Evolutionary conservation across 495 filamentous ascomycete species (phyloP), one percentile per base, ranked within the genome.

Genomic region (Annulohypoxylon moriforme): DNA sequence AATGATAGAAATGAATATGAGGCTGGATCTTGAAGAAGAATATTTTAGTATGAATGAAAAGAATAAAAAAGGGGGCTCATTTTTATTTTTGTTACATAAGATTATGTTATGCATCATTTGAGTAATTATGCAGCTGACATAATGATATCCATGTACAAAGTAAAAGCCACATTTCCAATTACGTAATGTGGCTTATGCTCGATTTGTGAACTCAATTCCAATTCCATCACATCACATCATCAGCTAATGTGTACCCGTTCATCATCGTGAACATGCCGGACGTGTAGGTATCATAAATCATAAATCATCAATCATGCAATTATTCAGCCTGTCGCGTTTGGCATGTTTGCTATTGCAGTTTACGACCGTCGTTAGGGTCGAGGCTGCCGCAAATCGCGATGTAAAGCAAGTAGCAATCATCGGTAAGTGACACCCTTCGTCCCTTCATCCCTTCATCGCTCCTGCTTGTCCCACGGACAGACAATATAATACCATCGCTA

Each of bases 401-500:
- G 72, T 76, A 3, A 79, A 79, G 33, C 82, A 85, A 57, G 71
- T 84, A 42, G 82, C 82, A 24, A 80, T 85, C 46, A 82, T 85
- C 20, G 82, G 82, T 85, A 36, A 64, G 79, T 79, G 33, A 29
- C 2, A 20, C 22, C 18, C 36, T 16, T 46, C 24, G 11, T 20
- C 20, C 29, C 5, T 10, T 11, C 9, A 4, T 3, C 4, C 24
- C 6, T 14, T 13, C 47, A 11, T 29, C 9, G 2, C 22, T 10
- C 10, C 20, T 29, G 20, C 11, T 16, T 2, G 25, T 2, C 49
- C n/a, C 8, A 16, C 8, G 11, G 11, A 53, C 13, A 29, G 1
- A 11, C 20, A 14, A 11, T 27, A 50, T n/a, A n/a, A 4, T 27
- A 2, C 14, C 33, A 4, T 33, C 49, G 4, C 52, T 16, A 34